Percentiles rank a stretch among this genome's conserved stretches.
These are phyloP conservation scores for Kodamaea anthophila DNA, from an alignment of 1,139 yeast genomes.

Conservation along the genomic window DNA sequence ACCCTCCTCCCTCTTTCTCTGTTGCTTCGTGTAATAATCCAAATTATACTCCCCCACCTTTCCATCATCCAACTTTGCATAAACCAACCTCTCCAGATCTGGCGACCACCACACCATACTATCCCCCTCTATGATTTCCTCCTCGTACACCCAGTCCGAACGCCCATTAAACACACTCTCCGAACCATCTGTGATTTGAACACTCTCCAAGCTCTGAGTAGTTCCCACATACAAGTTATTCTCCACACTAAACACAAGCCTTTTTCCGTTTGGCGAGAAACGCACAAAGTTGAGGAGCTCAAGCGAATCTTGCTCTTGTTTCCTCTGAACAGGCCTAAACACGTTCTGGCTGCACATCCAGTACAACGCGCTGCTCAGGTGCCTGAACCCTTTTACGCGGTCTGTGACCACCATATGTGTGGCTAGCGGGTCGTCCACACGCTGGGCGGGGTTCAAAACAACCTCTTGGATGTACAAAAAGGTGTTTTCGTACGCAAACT, in stretches of 20 bases:
- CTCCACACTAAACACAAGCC: conserved; percentile 59
- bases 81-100: conserved; percentile 59
- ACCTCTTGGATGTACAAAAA: conserved; percentile 28
- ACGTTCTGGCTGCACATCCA: conserved; percentile 43
- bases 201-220: conserved; percentile 38
- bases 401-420: conserved; percentile 34
- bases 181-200: conserved; percentile 59
- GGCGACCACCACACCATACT: conserved; percentile 86
- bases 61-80: conserved; percentile 64
- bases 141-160: conserved; percentile 97
- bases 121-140: conserved; percentile 68
- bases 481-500: conserved; percentile 29
- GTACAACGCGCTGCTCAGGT: conserved; percentile 61
- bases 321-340: conserved; percentile 34
- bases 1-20: no score
- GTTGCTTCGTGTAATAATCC: conserved; percentile 50
- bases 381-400: conserved; percentile 51
- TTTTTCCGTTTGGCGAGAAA: conserved; percentile 71
- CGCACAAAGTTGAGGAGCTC: conserved; percentile 48
- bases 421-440: conserved; percentile 21
- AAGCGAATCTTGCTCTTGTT: conserved; percentile 6
- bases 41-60: conserved; percentile 59
- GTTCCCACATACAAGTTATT: conserved; percentile 56
- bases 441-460: conserved; percentile 27
- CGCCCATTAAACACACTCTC: conserved; percentile 69